Percentiles rank a stretch among this genome's conserved stretches.
phyloP scores from a whole-genome alignment of 2,329 filamentous ascomycete genomes.

The Hypoxylon sp. region DNA sequence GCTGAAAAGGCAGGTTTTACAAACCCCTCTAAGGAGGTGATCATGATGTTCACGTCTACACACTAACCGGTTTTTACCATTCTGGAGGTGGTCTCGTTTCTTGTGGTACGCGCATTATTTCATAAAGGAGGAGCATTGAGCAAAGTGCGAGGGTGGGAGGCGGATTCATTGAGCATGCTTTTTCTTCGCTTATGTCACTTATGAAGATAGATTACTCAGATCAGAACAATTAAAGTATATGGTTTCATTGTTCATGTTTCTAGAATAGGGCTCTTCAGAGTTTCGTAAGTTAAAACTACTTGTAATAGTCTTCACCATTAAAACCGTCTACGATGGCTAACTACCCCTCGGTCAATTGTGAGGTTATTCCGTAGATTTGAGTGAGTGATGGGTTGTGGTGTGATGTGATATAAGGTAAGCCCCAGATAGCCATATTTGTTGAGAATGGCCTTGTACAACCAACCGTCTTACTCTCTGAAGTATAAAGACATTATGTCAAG shows the following conservation, averaged over 20 bases:
- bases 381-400: neutral
- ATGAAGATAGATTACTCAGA: slow-evolving; percentile 45
- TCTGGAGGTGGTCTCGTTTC: slow-evolving; percentile 45
- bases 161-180: slow-evolving; percentile 47
- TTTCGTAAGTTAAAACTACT: neutral
- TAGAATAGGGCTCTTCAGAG: too few relatives aligned
- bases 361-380: neutral
- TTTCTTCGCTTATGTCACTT: slow-evolving; percentile 41
- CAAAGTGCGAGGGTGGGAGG: slow-evolving; percentile 47
- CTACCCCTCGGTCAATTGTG: neutral
- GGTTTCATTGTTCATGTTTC: slow-evolving; percentile 24
- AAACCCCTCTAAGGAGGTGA: slow-evolving; percentile 47
- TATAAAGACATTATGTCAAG: too few relatives aligned
- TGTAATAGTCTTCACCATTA: neutral
- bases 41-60: slow-evolving; percentile 52
- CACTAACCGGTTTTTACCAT: slow-evolving; percentile 44
- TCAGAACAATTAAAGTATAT: slow-evolving; percentile 47
- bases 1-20: slow-evolving; percentile 44
- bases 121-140: slow-evolving; percentile 50
- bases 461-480: neutral
- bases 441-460: neutral
- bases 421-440: neutral
- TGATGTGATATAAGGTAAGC: neutral
- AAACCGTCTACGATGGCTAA: too few relatives aligned
- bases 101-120: slow-evolving; percentile 48